Evolutionary conservation across 257 asterid genomes (phyloP).

Genomic region (Nicotiana undulata): DNA sequence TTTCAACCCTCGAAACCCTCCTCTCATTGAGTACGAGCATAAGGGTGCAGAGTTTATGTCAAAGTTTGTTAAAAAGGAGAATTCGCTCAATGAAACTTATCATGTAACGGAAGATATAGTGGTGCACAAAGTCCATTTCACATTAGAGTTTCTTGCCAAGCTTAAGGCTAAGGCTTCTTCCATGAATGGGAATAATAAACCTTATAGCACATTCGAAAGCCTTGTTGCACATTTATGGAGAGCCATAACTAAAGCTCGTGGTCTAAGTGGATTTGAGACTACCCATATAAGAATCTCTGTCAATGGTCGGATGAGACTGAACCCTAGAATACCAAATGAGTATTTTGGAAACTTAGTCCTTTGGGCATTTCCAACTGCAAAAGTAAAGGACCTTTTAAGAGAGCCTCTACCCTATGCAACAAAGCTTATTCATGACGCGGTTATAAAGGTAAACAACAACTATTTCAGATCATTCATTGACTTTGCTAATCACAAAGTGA

Average conservation of each 20-base stretch:
- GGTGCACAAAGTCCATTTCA: conserved; percentile 51
- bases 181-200: conserved; percentile 22
- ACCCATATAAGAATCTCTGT: conserved; percentile 62
- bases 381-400: conserved; percentile 32
- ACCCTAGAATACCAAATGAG: conserved; percentile 50
- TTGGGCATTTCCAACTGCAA: conserved; percentile 64
- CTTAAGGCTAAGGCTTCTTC: conserved; percentile 61
- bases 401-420: conserved; percentile 51
- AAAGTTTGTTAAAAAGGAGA: conserved; percentile 20
- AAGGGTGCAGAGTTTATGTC: conserved; percentile 48
- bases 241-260: conserved; percentile 61
- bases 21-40: conserved; percentile 50
- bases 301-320: conserved; percentile 60
- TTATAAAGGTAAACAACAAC: conserved; percentile 37
- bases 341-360: conserved; percentile 77
- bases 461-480: conserved; percentile 79
- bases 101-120: conserved; percentile 34
- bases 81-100: conserved; percentile 23
- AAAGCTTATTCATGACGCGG: conserved; percentile 57
- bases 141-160: conserved; percentile 41
- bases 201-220: conserved; percentile 70
- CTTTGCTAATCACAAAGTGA: conserved; percentile 43
- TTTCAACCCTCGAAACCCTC: conserved; percentile 53
- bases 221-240: conserved; percentile 82
- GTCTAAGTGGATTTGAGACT: conserved; percentile 37